Percentiles rank a stretch among this genome's conserved stretches.
Conservation (phyloP, 2,329 filamentous ascomycete species). For the Ascochyta pisi region DNA sequence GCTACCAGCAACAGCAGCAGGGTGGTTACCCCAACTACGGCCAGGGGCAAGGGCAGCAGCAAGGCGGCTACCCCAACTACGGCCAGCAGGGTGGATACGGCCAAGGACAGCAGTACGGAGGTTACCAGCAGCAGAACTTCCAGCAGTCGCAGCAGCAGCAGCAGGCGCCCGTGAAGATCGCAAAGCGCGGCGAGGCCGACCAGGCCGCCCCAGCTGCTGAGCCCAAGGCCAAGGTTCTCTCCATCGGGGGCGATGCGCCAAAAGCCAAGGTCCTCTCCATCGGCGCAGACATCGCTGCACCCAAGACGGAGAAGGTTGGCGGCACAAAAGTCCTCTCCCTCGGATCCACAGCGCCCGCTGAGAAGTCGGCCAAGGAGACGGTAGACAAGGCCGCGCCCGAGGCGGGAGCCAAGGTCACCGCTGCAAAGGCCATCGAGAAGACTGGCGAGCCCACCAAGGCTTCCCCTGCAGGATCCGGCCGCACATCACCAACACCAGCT, state of each 20-base stretch:
- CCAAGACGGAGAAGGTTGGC: conserved; percentile 61
- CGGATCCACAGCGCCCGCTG: conserved; percentile 60
- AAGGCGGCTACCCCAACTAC: conserved; percentile 22
- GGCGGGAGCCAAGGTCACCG: conserved; percentile 82
- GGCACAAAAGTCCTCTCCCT: conserved; percentile 78
- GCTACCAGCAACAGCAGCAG: conserved; percentile 29
- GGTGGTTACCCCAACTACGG: conserved; percentile 21
- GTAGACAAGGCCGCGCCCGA: conserved; percentile 60
- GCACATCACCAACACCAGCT: conserved; percentile 79
- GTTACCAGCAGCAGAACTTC: conserved; percentile 57
- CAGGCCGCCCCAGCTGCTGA: conserved; percentile 57
- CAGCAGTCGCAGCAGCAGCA: conserved; percentile 42
- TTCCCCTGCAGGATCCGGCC: conserved; percentile 63
- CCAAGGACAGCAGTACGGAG: conserved; percentile 47
- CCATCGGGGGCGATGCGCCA: conserved; percentile 64
- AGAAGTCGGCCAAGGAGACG: conserved; percentile 58
- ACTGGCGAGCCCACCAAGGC: conserved; percentile 71
- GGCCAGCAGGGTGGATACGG: conserved; percentile 32
- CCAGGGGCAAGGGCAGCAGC: conserved; percentile 34
- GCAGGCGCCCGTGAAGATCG: conserved; percentile 65
- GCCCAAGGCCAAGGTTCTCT: conserved; percentile 68
- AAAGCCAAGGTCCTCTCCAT: conserved; percentile 68
- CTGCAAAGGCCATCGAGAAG: conserved; percentile 91
- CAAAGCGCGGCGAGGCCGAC: conserved; percentile 64
- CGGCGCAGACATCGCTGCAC: conserved; percentile 59